A percentile compares a stretch with the other conserved stretches of the same genome.
Evolutionary conservation across 257 asterid species (phyloP).

Genomic region (Solanum clarkiae): DNA sequence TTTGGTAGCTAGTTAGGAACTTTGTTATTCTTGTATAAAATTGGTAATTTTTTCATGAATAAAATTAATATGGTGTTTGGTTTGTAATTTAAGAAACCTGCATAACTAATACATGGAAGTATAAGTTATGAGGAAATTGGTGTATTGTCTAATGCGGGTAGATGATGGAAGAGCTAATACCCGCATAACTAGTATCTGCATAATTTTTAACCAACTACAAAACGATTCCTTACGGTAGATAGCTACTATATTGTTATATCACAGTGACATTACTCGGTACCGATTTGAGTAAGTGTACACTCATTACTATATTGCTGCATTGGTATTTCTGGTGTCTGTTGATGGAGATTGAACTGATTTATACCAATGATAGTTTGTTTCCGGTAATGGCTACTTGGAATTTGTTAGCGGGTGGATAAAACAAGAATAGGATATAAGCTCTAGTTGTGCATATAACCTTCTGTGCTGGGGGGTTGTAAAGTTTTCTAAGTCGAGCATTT

Average conservation of each 20-base stretch:
- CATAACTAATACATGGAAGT: not conserved
- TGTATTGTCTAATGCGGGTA: not conserved
- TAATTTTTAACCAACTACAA: not conserved
- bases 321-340: not conserved
- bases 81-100: not conserved
- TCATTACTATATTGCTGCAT: not conserved
- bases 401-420: not conserved
- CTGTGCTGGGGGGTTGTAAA: not conserved
- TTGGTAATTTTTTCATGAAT: not conserved
- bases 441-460: not conserved
- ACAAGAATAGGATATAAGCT: not conserved
- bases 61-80: not conserved
- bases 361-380: not conserved
- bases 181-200: not conserved
- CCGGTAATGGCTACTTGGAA: not conserved
- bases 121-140: not conserved
- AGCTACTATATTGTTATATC: not conserved
- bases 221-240: not conserved
- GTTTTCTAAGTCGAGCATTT: constrained; percentile 36
- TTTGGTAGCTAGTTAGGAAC: not conserved
- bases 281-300: not conserved
- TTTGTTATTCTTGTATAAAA: not conserved
- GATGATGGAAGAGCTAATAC: not conserved
- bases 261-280: not conserved
- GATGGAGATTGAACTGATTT: not conserved